A percentile compares a stretch with the other conserved stretches of the same genome.
Evolutionary conservation across 257 asterid genomes (phyloP).

Genomic region (Primulina huaijiensis): DNA sequence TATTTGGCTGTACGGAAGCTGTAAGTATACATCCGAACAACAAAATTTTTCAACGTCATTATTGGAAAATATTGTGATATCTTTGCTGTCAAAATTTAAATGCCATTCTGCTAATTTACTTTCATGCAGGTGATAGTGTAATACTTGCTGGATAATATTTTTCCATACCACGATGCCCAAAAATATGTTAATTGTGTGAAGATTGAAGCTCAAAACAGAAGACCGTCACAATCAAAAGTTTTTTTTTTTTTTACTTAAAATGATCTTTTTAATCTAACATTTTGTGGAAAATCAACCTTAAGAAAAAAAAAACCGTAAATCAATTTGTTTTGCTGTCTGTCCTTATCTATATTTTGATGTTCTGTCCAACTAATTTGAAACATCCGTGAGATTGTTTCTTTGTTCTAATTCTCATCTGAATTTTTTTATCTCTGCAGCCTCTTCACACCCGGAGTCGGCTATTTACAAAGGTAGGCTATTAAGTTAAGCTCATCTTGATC

Average conservation of each 20-base stretch:
- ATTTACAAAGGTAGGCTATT: constrained; percentile 71
- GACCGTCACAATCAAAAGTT: not conserved
- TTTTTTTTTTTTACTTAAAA: not conserved
- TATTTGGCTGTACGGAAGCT: constrained; percentile 84
- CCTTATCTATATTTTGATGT: not conserved
- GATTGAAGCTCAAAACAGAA: constrained; percentile 11
- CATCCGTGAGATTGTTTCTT: not conserved
- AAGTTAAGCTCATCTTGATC: constrained; percentile 16
- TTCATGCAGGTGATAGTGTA: constrained; percentile 5
- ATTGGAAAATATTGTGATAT: constrained; percentile 1
- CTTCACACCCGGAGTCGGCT: constrained; percentile 71
- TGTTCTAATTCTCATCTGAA: constrained; percentile 19
- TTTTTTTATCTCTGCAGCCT: constrained; percentile 57
- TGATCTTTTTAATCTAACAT: not conserved
- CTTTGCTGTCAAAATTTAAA: constrained; percentile 3
- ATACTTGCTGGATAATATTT: not conserved
- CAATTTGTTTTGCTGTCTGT: not conserved
- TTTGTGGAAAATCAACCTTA: constrained; percentile 15
- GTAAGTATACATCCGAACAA: constrained; percentile 46
- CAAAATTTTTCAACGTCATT: constrained; percentile 13
- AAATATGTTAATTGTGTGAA: constrained; percentile 7
- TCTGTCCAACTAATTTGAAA: not conserved
- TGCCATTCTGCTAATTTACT: not conserved
- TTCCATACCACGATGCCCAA: not conserved
- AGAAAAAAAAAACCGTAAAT: constrained; percentile 5